A percentile compares a stretch with the other conserved stretches of the same genome.
Evolutionary conservation across 164 flowering plant genomes (phyloP).

Genomic region (Euptelea pleiosperma): DNA sequence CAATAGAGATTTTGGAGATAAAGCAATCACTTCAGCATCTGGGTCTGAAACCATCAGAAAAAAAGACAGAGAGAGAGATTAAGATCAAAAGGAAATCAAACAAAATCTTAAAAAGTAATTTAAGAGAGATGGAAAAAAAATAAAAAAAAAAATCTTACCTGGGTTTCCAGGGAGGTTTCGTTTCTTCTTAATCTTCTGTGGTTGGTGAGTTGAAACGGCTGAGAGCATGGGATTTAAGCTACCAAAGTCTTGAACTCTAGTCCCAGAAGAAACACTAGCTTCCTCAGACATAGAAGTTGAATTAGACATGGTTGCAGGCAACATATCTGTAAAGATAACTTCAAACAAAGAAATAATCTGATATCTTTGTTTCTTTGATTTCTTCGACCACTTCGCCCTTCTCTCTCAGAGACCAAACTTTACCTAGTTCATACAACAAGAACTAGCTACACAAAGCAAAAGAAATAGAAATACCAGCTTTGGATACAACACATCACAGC

Average conservation of each 20-base stretch:
- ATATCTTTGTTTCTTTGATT: conserved; percentile 3
- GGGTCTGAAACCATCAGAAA: conserved; percentile 54
- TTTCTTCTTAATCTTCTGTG: conserved; percentile 62
- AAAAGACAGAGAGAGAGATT: background rate
- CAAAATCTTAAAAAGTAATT: background rate
- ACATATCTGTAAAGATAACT: conserved; percentile 36
- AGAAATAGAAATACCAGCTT: background rate
- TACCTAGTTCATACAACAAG: no score
- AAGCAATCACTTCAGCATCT: conserved; percentile 88
- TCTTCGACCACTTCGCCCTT: conserved; percentile 9
- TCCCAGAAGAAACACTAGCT: conserved; percentile 53
- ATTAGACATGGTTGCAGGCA: conserved; percentile 54
- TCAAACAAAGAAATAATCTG: conserved; percentile 22
- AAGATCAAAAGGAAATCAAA: no score
- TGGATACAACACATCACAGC: conserved; percentile 10
- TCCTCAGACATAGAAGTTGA: conserved; percentile 75
- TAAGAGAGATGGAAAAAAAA: background rate
- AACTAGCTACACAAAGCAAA: no score
- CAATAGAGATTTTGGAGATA: conserved; percentile 75
- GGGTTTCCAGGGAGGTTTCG: conserved; percentile 91
- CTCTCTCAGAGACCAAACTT: conserved; percentile 6
- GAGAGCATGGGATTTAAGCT: conserved; percentile 34
- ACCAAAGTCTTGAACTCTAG: conserved; percentile 43
- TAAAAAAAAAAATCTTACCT: conserved; percentile 34
- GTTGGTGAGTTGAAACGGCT: conserved; percentile 24